Base-by-base conservation (phyloP, 331 rosid genomes). In the Rosa hybrid region DNA sequence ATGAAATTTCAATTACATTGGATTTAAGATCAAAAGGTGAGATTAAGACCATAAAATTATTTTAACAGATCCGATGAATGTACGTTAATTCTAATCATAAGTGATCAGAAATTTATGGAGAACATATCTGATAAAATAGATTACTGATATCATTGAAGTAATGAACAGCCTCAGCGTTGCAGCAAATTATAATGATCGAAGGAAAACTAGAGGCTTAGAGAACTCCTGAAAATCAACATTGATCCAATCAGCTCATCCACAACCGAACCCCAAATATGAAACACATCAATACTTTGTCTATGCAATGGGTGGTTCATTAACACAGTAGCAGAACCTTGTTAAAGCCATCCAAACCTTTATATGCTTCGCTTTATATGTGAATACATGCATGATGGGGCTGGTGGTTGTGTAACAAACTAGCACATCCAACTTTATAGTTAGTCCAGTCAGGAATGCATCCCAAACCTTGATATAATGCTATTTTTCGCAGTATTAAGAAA, bases 401-500 rank as follows among this genome's bases (percentile, higher is more conserved):
- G 54, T 4, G 1, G 53, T 49, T 12, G 53, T 49, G 53, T 49
- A 49, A 12, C 16, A 12, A 49, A 49, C 53, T 17, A 17, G 21
- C 8, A 17, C 21, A 17, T 53, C 72, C 72, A 68, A 38, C 49
- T 68, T 68, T 68, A 65, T 38, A 39, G 39, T 59, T n/a, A 62
- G 17, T 44, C 12, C 38, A 62, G 25, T 18, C 5, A 38, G 42
- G 42, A 1, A 27, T 51, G n/a, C 21, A 74, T 39, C 23, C 6
- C 6, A 12, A 75, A 57, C 6, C 12, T 60, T 21, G 27, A 42
- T 59, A 10, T 44, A 5, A 60, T 60, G 45, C 17, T 4, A 7
- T 13, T 12, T 16, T 74, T 2, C 79, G 83, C 88, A 96, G 98
- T 86, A 81, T 91, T 74, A 78, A 79, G 69, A 17, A 56, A 46